Conservation (phyloP, 2,329 filamentous ascomycete species). For the Akanthomyces dipterigenus region DNA sequence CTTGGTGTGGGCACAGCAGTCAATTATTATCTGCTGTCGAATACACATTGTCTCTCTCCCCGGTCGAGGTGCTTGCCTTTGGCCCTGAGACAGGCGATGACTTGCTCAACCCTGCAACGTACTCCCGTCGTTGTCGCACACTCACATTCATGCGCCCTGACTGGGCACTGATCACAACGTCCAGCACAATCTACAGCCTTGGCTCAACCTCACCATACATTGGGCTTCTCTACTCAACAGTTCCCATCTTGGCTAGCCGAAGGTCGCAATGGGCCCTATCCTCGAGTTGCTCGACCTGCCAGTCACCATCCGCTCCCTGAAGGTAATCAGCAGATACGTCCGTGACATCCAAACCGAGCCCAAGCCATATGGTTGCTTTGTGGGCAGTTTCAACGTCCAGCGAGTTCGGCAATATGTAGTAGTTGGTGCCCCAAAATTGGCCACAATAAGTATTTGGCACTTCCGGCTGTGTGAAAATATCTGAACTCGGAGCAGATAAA, state of each 20-base stretch:
- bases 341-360: constrained; percentile 13
- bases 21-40: no score
- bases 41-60: no score
- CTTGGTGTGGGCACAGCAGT: no score
- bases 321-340: constrained; percentile 24
- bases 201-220: no score
- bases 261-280: constrained; percentile 23
- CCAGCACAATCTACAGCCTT: background rate
- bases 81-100: no score
- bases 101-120: no score
- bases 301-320: constrained; percentile 26
- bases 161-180: background rate
- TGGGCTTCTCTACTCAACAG: constrained; percentile 8
- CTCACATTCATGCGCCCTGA: background rate
- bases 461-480: background rate
- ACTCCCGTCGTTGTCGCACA: no score
- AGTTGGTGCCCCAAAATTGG: background rate
- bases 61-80: no score
- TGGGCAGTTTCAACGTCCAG: background rate
- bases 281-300: constrained; percentile 28
- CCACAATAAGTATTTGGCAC: background rate
- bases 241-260: constrained; percentile 25
- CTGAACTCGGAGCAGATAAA: background rate
- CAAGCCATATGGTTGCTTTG: background rate
- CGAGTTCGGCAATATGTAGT: background rate